Evolutionary conservation across 805 yeast genomes (phyloP), one percentile per base, ranked within the genome.

Genomic region (Monosporozyma unispora): DNA sequence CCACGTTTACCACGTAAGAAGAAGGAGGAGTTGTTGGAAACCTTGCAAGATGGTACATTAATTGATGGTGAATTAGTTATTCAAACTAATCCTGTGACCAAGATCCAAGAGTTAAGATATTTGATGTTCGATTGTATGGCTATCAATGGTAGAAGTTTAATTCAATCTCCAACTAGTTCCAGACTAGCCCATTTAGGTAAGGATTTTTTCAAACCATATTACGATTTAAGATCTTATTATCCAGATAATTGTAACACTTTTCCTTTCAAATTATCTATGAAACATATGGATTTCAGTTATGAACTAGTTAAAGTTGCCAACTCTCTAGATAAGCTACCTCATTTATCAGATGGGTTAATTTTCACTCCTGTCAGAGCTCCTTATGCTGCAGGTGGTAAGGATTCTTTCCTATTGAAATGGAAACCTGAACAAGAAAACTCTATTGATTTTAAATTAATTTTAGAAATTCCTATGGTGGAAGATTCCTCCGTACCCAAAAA

Each of bases 391-490:
- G 98, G 98, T 12, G 63, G 64, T 9, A 91, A 98, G 1, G 98
- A 93, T 65, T 76, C 80, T 0, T 79, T 88, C 6, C 71, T 93
- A 46, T 70, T 93, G 49, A 93, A 95, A 68, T 93, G 99, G 99
- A 93, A 93, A 62, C 98, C 99, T 2, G 87, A 95, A 11, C 87
- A 87, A 54, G 99, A 91, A 66, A 95, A 93, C 59, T 84, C 97
- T 0, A 79, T 95, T 42, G 99, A 93, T 67, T 93, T 87, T 68
- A 82, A 82, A 62, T 66, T 93, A 52, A 69, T 83, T 27, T 66
- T 70, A 25, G 70, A 72, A 41, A 62, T 64, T 35, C 68, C 67
- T 4, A 50, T 59, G 58, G 69, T 61, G 0, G 68, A 64, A 47
- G 70, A 66, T 42, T 52, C 59, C 19, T 56, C 68, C 4, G 33